These are phyloP conservation scores for Raphanus sativus DNA, from an alignment of 345 rosid species.

Conservation along the genomic window DNA sequence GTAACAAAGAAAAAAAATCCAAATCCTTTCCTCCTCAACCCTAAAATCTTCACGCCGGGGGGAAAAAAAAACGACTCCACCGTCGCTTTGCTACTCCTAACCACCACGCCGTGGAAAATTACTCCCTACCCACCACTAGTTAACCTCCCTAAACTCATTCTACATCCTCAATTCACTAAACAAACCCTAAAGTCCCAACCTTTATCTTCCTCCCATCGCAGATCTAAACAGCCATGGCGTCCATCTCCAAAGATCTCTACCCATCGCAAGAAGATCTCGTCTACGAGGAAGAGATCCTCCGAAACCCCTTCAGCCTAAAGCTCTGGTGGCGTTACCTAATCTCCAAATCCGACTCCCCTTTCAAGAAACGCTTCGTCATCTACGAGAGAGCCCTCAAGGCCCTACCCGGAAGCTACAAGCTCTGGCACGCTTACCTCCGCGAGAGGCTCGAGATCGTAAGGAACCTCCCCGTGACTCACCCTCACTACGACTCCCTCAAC, in stretches of 20 bases:
- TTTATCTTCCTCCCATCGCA: background rate
- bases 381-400: constrained; percentile 88
- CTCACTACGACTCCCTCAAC: constrained; percentile 69
- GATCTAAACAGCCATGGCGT: constrained; percentile 42
- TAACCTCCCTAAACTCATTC: background rate
- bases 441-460: constrained; percentile 79
- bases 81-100: constrained; percentile 16
- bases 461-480: constrained; percentile 64
- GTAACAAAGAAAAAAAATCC: background rate
- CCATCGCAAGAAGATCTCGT: constrained; percentile 82
- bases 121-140: background rate
- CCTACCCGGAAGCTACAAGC: constrained; percentile 88
- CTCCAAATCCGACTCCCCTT: constrained; percentile 67
- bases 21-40: constrained; percentile 6
- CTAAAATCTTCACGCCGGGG: constrained; percentile 18
- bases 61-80: background rate
- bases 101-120: constrained; percentile 5
- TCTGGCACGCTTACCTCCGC: constrained; percentile 80
- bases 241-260: constrained; percentile 72
- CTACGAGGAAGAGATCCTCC: constrained; percentile 82
- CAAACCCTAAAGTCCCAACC: background rate
- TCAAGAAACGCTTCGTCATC: constrained; percentile 66
- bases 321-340: constrained; percentile 95
- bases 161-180: background rate
- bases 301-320: constrained; percentile 81